Conservation (phyloP, 1,139 yeast genomes). For the Debaryomycetaceae sp. region DNA sequence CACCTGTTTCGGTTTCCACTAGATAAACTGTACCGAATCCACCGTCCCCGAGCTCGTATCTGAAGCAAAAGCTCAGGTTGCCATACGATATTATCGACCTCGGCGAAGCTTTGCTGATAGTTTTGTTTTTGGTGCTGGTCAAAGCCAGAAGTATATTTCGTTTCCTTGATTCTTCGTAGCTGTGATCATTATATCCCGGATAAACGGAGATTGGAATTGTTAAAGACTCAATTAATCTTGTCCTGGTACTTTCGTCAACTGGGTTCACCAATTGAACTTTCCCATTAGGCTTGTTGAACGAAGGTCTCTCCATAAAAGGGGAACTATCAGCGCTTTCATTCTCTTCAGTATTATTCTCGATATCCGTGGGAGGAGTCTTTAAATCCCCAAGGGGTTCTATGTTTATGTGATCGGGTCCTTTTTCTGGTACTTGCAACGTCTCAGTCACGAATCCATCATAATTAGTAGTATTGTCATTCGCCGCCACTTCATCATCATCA, state of each 20-base stretch:
- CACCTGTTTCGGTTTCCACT: constrained; percentile 62
- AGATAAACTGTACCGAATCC: constrained; percentile 79
- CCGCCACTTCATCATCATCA: constrained; percentile 22
- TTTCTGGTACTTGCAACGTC: constrained; percentile 26
- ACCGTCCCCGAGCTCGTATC: constrained; percentile 69
- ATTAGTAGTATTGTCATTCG: constrained; percentile 32
- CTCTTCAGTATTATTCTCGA: constrained; percentile 16
- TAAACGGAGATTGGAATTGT: constrained; percentile 24
- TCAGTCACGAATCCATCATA: constrained; percentile 54
- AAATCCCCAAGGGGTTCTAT: neutral
- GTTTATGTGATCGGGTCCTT: neutral
- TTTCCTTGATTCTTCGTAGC: constrained; percentile 19
- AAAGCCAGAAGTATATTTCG: constrained; percentile 29
- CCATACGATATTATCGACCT: constrained; percentile 48
- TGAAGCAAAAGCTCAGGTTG: constrained; percentile 52
- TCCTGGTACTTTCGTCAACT: constrained; percentile 21
- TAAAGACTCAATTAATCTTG: constrained; percentile 20
- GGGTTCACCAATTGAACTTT: constrained; percentile 21
- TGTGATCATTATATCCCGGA: constrained; percentile 24
- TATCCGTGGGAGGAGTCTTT: constrained; percentile 33
- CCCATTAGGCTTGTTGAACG: constrained; percentile 4
- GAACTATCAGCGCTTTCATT: constrained; percentile 31
- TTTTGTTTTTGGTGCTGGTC: constrained; percentile 32
- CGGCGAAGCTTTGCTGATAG: constrained; percentile 35
- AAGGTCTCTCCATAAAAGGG: constrained; percentile 45